Percentiles rank a stretch among this genome's conserved stretches.
Conservation (phyloP, 2,329 filamentous ascomycete species). For the Coniella vitis region DNA sequence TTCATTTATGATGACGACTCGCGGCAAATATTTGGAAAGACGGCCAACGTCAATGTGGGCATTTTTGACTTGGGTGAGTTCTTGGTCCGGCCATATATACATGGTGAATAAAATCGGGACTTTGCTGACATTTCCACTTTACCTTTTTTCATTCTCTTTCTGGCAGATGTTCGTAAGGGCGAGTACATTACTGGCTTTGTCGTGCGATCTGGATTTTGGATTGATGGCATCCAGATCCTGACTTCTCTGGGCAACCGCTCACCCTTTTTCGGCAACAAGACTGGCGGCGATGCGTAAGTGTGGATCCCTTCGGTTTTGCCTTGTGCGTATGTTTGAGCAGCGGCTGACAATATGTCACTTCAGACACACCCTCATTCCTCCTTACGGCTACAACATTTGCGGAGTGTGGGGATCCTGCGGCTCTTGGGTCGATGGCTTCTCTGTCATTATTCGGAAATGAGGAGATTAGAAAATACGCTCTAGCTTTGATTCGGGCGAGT, state of each 20-base stretch:
- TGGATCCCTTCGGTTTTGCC: background rate
- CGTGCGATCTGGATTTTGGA: conserved; percentile 71
- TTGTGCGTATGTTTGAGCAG: background rate
- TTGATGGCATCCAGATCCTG: conserved; percentile 84
- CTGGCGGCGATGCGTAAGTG: conserved; percentile 75
- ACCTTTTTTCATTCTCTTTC: background rate
- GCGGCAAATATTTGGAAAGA: conserved; percentile 79
- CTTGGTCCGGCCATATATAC: background rate
- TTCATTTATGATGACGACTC: conserved; percentile 88
- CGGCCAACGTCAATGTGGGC: conserved; percentile 61
- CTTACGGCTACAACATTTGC: conserved; percentile 80
- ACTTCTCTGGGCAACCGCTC: conserved; percentile 86
- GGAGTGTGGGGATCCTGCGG: conserved; percentile 79
- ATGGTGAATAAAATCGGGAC: too few species aligned
- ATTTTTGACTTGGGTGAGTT: conserved; percentile 69
- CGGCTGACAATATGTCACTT: conserved; percentile 19
- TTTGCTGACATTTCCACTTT: conserved; percentile 21
- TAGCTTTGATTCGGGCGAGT: background rate
- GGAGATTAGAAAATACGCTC: background rate
- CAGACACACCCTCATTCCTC: conserved; percentile 83
- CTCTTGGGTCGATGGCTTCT: conserved; percentile 78
- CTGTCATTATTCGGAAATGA: conserved; percentile 48
- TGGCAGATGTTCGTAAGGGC: conserved; percentile 68
- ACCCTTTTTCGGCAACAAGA: conserved; percentile 72
- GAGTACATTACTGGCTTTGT: conserved; percentile 86